These are phyloP conservation scores for Colletotrichum tropicale DNA, from an alignment of 2,329 filamentous ascomycete species.

Conservation along the genomic window DNA sequence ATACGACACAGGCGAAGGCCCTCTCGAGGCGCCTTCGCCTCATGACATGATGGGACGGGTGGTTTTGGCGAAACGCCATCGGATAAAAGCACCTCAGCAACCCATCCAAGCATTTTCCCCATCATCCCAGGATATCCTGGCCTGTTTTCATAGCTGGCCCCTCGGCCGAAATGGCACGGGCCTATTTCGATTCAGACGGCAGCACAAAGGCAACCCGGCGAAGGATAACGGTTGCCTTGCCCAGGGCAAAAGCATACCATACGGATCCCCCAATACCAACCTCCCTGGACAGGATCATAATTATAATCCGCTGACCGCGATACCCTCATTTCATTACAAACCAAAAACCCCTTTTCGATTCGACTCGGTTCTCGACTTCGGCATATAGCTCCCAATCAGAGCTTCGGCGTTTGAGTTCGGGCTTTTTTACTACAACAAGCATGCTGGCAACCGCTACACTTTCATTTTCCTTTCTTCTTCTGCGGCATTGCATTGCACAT, in stretches of 20 bases:
- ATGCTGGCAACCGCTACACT: conserved; percentile 12
- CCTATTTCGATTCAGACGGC: not conserved
- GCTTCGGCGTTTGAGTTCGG: conserved; percentile 12
- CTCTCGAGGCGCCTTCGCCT: not conserved
- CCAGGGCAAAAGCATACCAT: not conserved
- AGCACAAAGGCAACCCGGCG: not conserved
- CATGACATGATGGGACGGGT: conserved; percentile 3
- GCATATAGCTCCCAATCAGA: conserved; percentile 2
- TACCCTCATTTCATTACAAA: not conserved
- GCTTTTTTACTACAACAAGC: not conserved
- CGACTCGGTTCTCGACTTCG: not conserved
- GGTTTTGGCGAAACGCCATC: not conserved
- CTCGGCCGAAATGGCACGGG: not conserved
- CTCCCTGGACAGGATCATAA: conserved; percentile 16
- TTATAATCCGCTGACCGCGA: conserved; percentile 17
- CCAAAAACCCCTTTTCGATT: not conserved
- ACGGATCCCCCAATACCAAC: not conserved
- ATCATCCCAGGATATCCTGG: not conserved
- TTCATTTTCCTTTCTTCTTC: not conserved
- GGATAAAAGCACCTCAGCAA: not conserved
- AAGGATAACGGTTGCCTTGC: not conserved
- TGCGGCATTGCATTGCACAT: conserved; percentile 18
- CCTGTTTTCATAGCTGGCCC: not conserved
- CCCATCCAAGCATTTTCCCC: not conserved
- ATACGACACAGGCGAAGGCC: conserved; percentile 1